phyloP scores from a whole-genome alignment of 305 asterid species.

The Fraxinus paxiana region DNA sequence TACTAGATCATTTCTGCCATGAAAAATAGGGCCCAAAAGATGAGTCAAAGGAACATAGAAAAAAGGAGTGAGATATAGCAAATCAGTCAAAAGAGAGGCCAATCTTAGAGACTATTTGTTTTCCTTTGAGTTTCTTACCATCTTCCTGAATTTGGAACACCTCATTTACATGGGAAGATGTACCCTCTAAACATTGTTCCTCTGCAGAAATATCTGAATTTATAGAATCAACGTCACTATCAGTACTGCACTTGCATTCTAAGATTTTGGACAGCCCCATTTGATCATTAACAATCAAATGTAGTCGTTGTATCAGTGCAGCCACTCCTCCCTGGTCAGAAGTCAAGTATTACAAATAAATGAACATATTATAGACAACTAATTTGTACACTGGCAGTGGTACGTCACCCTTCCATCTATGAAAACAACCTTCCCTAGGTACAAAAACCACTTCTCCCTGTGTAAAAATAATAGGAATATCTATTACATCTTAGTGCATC shows the following conservation, averaged over 20 bases:
- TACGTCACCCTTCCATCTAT: neutral
- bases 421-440: neutral
- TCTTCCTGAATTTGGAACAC: conserved; percentile 25
- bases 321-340: conserved; percentile 71
- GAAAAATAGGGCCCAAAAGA: conserved; percentile 1
- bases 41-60: neutral
- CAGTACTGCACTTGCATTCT: conserved; percentile 28
- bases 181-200: conserved; percentile 38
- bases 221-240: conserved; percentile 38
- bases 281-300: conserved; percentile 39
- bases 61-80: neutral
- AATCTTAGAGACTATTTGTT: conserved; percentile 1
- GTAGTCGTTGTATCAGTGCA: conserved; percentile 60
- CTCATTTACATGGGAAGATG: conserved; percentile 39
- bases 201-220: conserved; percentile 39
- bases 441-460: neutral
- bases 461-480: neutral
- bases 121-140: conserved; percentile 39
- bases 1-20: neutral
- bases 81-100: neutral
- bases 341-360: conserved; percentile 3
- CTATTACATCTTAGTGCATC: neutral
- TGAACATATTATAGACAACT: neutral
- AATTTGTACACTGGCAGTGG: neutral
- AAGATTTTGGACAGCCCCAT: conserved; percentile 40